Base-by-base conservation (phyloP, 305 asterid genomes). In the Vinca major region DNA sequence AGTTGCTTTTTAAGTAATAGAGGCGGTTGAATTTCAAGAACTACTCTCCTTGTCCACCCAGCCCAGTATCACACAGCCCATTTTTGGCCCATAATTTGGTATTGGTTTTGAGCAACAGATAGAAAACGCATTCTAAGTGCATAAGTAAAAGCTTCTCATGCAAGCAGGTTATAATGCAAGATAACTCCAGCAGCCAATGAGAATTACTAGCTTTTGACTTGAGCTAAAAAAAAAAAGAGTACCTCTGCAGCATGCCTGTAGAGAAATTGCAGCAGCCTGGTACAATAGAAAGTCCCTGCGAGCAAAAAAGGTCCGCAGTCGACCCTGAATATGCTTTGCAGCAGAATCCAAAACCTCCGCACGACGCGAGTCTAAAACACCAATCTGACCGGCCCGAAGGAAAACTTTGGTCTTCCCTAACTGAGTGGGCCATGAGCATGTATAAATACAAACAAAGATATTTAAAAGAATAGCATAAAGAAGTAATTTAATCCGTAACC, bases 371-470 rank as follows among this genome's bases (percentile, higher is more conserved):
- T 94, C 98, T 80, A 94, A 75, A 71, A 88, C 77, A 68, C 84
- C 99, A 79, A 91, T 91, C 82, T 94, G 99, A 69, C 96, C 99
- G 69, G 99, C 99, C 78, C 99, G 81, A 71, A 94, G 98, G 72
- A 94, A 94, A 63, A 91, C 96, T 78, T 94, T 91, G 66, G 91
- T 85, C 79, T 88, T 94, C 57, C 99, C 99, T 78, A 94, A 74
- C 99, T 94, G 87, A 75, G 72, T 64, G 78, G 71, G 68, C 63
- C 40, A 63, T 51, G 62, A 11, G 10, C 40, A 43, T 39, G 58
- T n/a, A 33, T 17, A 19, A 72, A 56, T n/a, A 26, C 21, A 36
- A 60, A 60, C 40, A 50, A 60, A 6, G 16, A 47, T 17, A 50
- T 0, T 60, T 10, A 70, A 50, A 66, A 48, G 66, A 50, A 72